These are phyloP conservation scores for Mycena capillaripes DNA, from an alignment of 768 basidiomycete species.

Conservation along the genomic window DNA sequence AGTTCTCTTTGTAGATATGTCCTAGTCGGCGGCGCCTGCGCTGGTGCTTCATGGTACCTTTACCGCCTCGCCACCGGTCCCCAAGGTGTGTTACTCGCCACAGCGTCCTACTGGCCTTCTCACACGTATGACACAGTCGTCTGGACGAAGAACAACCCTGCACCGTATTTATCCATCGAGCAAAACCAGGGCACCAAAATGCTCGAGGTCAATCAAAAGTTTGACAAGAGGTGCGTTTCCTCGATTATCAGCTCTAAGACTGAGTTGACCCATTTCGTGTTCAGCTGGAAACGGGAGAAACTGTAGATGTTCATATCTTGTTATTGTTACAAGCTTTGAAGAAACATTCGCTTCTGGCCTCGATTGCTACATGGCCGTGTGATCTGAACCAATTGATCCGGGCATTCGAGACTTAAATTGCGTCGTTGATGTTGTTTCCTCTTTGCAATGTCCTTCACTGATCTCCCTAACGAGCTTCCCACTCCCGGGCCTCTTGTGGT, in stretches of 20 bases:
- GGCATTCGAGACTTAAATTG: slow-evolving; percentile 4
- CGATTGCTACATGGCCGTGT: slow-evolving; percentile 31
- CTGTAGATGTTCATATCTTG: slow-evolving; percentile 57
- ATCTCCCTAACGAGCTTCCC: slow-evolving; percentile 52
- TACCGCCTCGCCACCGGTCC: slow-evolving; percentile 75
- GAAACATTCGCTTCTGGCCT: slow-evolving; percentile 12
- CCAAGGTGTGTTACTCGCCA: slow-evolving; percentile 53
- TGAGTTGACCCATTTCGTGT: slow-evolving; percentile 21
- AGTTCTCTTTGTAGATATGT: slow-evolving; percentile 54
- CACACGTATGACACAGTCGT: slow-evolving; percentile 52
- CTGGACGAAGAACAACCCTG: slow-evolving; percentile 81
- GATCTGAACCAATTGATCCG: slow-evolving; percentile 33
- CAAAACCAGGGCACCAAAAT: slow-evolving; percentile 83
- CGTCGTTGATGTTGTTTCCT: slow-evolving; percentile 8
- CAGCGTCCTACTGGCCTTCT: slow-evolving; percentile 5
- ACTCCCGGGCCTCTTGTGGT: slow-evolving; percentile 57
- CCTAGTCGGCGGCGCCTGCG: slow-evolving; percentile 63
- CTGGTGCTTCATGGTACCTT: slow-evolving; percentile 72
- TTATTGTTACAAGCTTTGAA: slow-evolving; percentile 22
- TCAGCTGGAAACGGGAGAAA: slow-evolving; percentile 83
- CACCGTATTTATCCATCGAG: slow-evolving; percentile 90
- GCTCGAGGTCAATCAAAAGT: slow-evolving; percentile 77
- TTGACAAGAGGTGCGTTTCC: slow-evolving; percentile 74
- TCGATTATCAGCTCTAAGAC: slow-evolving; percentile 14
- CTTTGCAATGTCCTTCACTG: slow-evolving; percentile 31